These are phyloP conservation scores for Usnea hakonensis DNA, from an alignment of 495 filamentous ascomycete genomes.

Conservation along the genomic window DNA sequence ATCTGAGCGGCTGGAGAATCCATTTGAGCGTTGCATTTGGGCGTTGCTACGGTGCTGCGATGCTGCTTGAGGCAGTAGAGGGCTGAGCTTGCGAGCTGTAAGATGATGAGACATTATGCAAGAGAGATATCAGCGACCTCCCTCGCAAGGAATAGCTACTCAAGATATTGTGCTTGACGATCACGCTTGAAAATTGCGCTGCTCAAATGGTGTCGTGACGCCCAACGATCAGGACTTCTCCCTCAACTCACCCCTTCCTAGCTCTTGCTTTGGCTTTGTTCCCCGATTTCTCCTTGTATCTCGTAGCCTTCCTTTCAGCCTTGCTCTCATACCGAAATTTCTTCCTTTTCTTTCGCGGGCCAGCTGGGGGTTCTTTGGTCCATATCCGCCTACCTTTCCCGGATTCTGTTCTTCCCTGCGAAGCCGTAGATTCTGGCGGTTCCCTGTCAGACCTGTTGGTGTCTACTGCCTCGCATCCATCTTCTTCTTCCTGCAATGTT, in stretches of 20 bases:
- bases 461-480: constrained; percentile 38
- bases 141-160: not conserved
- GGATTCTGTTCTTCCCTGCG: constrained; percentile 20
- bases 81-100: not conserved
- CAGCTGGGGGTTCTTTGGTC: constrained; percentile 47
- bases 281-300: constrained; percentile 58
- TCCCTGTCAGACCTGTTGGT: constrained; percentile 12
- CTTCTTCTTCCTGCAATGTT: constrained; percentile 38
- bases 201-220: not conserved
- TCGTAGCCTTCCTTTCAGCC: constrained; percentile 60
- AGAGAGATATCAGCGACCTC: constrained; percentile 5
- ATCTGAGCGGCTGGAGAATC: constrained; percentile 51
- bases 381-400: constrained; percentile 29
- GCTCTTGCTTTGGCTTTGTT: constrained; percentile 43
- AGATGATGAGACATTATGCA: not conserved
- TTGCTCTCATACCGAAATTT: constrained; percentile 92
- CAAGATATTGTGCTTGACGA: constrained; percentile 1
- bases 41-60: constrained; percentile 9
- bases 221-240: not conserved
- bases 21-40: constrained; percentile 10
- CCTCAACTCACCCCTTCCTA: not conserved
- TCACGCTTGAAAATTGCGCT: constrained; percentile 22
- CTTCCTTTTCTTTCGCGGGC: constrained; percentile 67
- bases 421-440: constrained; percentile 15
- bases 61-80: constrained; percentile 4